Evolutionary conservation across 345 rosid genomes (phyloP).

Genomic region (Ceriops zippeliana): DNA sequence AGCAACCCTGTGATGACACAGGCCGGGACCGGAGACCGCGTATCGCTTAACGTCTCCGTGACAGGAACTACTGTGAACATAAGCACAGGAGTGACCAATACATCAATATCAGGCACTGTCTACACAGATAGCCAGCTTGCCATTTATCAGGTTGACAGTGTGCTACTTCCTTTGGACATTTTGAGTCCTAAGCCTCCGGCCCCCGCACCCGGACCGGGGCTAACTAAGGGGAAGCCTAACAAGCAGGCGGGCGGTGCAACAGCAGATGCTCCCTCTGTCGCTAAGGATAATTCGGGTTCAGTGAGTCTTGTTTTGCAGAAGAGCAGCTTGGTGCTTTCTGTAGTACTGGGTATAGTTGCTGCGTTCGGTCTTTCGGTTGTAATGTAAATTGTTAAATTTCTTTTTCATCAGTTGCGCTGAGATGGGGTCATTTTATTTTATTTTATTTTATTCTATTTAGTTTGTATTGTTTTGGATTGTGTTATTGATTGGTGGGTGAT

Average conservation of each 20-base stretch:
- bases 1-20: slow-evolving; percentile 43
- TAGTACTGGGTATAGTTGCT: slow-evolving; percentile 1
- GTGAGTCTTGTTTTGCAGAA: neutral
- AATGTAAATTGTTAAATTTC: neutral
- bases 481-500: neutral
- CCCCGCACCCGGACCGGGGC: slow-evolving; percentile 13
- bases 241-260: slow-evolving; percentile 3
- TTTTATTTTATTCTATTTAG: neutral
- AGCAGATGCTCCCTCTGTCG: slow-evolving; percentile 2
- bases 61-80: slow-evolving; percentile 24
- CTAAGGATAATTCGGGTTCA: slow-evolving; percentile 16
- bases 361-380: neutral
- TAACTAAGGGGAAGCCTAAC: slow-evolving; percentile 1
- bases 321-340: neutral
- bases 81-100: slow-evolving; percentile 30
- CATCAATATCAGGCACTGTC: slow-evolving; percentile 31
- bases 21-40: slow-evolving; percentile 33
- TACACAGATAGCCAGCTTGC: slow-evolving; percentile 36
- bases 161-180: slow-evolving; percentile 33
- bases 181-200: slow-evolving; percentile 27
- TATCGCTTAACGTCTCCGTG: slow-evolving; percentile 33
- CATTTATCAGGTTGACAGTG: slow-evolving; percentile 39
- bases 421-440: neutral
- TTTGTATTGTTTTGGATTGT: neutral
- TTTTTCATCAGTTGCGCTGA: neutral